Conservation (phyloP, 495 filamentous ascomycete species). For the Schizothecium vesticola region DNA sequence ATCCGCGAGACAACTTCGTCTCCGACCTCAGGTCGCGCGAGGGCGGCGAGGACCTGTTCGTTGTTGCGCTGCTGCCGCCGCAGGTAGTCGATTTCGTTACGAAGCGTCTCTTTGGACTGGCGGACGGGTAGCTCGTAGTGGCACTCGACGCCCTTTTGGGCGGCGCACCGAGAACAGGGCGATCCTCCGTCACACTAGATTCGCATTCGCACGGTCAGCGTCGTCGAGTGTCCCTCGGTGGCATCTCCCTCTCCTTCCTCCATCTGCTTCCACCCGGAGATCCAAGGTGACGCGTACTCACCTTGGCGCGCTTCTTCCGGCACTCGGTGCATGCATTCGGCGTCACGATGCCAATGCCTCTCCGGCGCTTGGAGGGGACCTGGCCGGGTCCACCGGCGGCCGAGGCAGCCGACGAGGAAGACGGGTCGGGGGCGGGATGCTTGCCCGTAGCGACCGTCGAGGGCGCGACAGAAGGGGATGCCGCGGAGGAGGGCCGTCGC, state of each 20-base stretch:
- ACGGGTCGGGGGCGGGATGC: neutral
- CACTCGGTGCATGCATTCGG: slow-evolving; percentile 54
- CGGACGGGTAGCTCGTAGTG: slow-evolving; percentile 50
- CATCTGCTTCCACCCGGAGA: neutral
- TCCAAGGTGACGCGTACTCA: slow-evolving; percentile 13
- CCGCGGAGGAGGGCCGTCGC: neutral
- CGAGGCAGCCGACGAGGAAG: slow-evolving; percentile 6
- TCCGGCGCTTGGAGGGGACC: slow-evolving; percentile 38
- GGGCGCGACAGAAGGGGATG: slow-evolving; percentile 7
- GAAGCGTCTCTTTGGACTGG: slow-evolving; percentile 50
- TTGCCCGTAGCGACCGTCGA: neutral
- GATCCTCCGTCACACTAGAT: slow-evolving; percentile 48
- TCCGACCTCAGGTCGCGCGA: slow-evolving; percentile 36
- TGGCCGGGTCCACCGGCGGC: neutral
- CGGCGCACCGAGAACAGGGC: slow-evolving; percentile 47
- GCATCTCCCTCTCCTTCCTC: neutral
- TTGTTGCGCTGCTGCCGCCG: slow-evolving; percentile 40
- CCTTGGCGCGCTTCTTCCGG: slow-evolving; percentile 54
- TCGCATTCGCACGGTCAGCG: neutral
- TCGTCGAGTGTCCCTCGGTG: too few species aligned
- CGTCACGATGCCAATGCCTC: slow-evolving; percentile 49
- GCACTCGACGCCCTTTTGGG: slow-evolving; percentile 45
- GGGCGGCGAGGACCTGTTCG: slow-evolving; percentile 44
- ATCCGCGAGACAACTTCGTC: slow-evolving; percentile 46
- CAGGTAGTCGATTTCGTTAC: slow-evolving; percentile 48